Percentiles rank a stretch among this genome's conserved stretches.
Conservation (phyloP, 352 stramenopile species). For the Pythium sp. region DNA sequence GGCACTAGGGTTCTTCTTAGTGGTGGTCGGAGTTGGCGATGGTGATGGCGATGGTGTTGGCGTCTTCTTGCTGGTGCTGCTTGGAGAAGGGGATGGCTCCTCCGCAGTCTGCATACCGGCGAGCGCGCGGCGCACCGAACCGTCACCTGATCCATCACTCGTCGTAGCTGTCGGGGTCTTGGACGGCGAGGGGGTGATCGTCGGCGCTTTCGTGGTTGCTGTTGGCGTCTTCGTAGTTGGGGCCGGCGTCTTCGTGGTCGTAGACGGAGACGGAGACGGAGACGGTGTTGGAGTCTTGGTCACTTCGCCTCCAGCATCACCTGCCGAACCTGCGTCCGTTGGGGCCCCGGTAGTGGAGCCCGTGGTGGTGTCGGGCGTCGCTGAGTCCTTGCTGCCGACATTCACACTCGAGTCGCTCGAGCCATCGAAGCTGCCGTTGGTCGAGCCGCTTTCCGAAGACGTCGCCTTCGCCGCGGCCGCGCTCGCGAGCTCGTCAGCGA, state of each 20-base stretch:
- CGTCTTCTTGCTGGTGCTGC: slow-evolving; percentile 27
- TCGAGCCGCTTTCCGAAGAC: slow-evolving; percentile 16
- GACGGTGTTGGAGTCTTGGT: slow-evolving; percentile 25
- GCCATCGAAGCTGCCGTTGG: slow-evolving; percentile 21
- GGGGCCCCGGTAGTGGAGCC: neutral
- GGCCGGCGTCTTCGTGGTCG: slow-evolving; percentile 22
- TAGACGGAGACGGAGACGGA: slow-evolving; percentile 18
- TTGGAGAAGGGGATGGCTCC: slow-evolving; percentile 5
- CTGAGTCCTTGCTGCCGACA: slow-evolving; percentile 17
- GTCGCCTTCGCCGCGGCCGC: slow-evolving; percentile 8
- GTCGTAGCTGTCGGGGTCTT: slow-evolving; percentile 8
- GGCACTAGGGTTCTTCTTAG: slow-evolving; percentile 10
- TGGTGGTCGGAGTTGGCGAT: slow-evolving; percentile 9
- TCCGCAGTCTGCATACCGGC: slow-evolving; percentile 8
- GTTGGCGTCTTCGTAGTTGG: slow-evolving; percentile 26
- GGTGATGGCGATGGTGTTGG: slow-evolving; percentile 1
- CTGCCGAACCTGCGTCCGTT: slow-evolving; percentile 10
- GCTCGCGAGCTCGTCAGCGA: slow-evolving; percentile 31
- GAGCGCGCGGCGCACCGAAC: slow-evolving; percentile 6
- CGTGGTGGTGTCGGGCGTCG: slow-evolving; percentile 14
- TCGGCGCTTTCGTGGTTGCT: slow-evolving; percentile 26
- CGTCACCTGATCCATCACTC: slow-evolving; percentile 6
- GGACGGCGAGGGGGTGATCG: slow-evolving; percentile 10
- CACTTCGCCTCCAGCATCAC: slow-evolving; percentile 13
- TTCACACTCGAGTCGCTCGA: slow-evolving; percentile 16